Evolutionary conservation across 306 rosid species (phyloP).

Genomic region (Oxytropis ochrocephala): DNA sequence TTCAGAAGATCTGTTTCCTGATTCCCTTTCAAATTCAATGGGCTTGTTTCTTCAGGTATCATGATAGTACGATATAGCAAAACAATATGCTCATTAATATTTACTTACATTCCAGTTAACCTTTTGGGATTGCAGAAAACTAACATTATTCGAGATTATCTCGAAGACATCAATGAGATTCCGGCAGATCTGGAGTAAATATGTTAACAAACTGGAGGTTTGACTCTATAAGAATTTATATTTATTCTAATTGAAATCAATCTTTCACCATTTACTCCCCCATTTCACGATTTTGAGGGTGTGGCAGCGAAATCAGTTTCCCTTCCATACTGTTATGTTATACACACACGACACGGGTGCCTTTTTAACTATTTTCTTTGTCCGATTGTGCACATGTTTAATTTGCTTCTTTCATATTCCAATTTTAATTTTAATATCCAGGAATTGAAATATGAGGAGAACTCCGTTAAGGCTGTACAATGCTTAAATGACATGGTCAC

Average conservation of each 20-base stretch:
- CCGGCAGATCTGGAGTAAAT: constrained; percentile 96
- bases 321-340: not conserved
- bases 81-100: constrained; percentile 10
- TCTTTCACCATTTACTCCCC: constrained; percentile 2
- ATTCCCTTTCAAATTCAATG: constrained; percentile 83
- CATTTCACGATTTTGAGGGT: constrained; percentile 1
- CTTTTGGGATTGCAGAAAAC: constrained; percentile 66
- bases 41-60: constrained; percentile 98
- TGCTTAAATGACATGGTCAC: constrained; percentile 96
- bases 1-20: constrained; percentile 60
- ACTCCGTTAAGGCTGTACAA: constrained; percentile 81
- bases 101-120: constrained; percentile 17
- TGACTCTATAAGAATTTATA: constrained; percentile 21
- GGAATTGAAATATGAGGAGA: constrained; percentile 79
- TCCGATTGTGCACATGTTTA: not conserved
- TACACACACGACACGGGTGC: not conserved
- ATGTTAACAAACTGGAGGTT: constrained; percentile 91
- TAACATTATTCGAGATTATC: constrained; percentile 92
- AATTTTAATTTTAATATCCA: constrained; percentile 25
- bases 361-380: not conserved
- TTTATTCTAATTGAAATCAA: not conserved
- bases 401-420: not conserved
- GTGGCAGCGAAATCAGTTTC: constrained; percentile 12
- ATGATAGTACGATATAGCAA: constrained; percentile 5
- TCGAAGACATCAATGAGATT: constrained; percentile 96